Percentiles rank a stretch among this genome's conserved stretches.
Conservation (phyloP, 2,329 filamentous ascomycete species). For the Fusarium nurragi region DNA sequence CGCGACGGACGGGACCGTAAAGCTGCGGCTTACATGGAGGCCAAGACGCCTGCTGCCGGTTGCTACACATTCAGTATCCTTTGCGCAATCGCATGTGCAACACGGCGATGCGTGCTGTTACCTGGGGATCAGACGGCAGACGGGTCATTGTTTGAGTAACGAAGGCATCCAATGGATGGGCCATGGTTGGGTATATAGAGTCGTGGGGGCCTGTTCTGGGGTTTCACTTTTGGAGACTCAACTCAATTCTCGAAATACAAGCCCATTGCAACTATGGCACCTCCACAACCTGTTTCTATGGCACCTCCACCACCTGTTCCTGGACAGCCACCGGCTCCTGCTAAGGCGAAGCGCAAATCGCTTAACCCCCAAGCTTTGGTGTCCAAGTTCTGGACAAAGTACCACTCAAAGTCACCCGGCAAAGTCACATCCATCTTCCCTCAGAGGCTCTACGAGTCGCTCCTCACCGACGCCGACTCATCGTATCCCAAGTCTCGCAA, state of each 20-base stretch:
- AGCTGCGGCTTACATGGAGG: slow-evolving; percentile 18
- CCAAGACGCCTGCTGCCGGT: slow-evolving; percentile 7
- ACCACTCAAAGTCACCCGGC: slow-evolving; percentile 53
- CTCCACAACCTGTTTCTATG: slow-evolving; percentile 25
- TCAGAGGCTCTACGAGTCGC: slow-evolving; percentile 51
- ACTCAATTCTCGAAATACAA: not conserved
- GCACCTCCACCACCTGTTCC: slow-evolving; percentile 11
- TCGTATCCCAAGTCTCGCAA: slow-evolving; percentile 47
- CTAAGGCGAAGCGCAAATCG: slow-evolving; percentile 33
- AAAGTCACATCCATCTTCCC: slow-evolving; percentile 58
- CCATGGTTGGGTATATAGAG: slow-evolving; percentile 24
- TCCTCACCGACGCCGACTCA: slow-evolving; percentile 37
- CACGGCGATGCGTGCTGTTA: slow-evolving; percentile 18
- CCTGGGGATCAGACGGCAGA: slow-evolving; percentile 14
- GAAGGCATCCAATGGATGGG: slow-evolving; percentile 2
- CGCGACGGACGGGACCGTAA: slow-evolving; percentile 4
- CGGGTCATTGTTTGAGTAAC: slow-evolving; percentile 11
- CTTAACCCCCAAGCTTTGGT: slow-evolving; percentile 53
- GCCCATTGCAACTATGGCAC: slow-evolving; percentile 22
- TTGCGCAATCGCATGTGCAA: slow-evolving; percentile 28
- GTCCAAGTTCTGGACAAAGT: slow-evolving; percentile 55
- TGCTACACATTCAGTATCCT: slow-evolving; percentile 1
- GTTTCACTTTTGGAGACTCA: not conserved
- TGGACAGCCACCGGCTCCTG: slow-evolving; percentile 9
- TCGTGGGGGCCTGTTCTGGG: not conserved